Evolutionary conservation across 768 basidiomycete genomes (phyloP), one percentile per base, ranked within the genome.

Genomic region (Lactarius hatsudake): DNA sequence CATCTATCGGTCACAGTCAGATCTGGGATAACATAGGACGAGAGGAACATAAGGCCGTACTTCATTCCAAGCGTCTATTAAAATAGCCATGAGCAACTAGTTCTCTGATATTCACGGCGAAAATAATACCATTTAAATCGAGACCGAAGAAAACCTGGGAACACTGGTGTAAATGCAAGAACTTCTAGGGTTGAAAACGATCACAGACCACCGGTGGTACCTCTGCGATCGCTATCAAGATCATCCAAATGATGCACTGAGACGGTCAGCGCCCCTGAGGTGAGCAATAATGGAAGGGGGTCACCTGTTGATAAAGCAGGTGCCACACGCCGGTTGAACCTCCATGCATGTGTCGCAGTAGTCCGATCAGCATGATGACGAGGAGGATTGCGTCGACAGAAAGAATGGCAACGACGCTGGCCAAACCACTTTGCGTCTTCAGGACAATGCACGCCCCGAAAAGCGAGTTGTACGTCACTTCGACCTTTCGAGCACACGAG

Each of bases 161-260:
- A 7, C 2, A 12, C 36, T 3, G 12, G 36, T 38, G 36, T 38
- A 38, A 38, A 13, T 38, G 13, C 36, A 38, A 12, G 36, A 38
- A 38, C 1, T 13, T 13, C 36, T 13, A 38, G 13, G 12, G 12
- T 38, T 13, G 12, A 38, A 38, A 38, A 38, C 12, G 36, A 38
- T 38, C 36, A 38, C 36, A 38, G 36, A 38, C 36, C 36, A 38
- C 36, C 1, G 36, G 36, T 38, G 36, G 59, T 45, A 61, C 9
- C 30, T 61, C 59, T 20, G 18, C 43, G 7, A 61, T 8, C 20
- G 17, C 30, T 13, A 43, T 43, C 1, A 61, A 2, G 2, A 32
- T 45, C 26, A 61, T 61, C 59, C 59, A 61, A 43, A 48, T 34
- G 43, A 61, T 34, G 59, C 59, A 61, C 59, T 61, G 30, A n/a